These are phyloP conservation scores for Dryadomyces sulphureus DNA, from an alignment of 2,329 filamentous ascomycete species.

Conservation along the genomic window DNA sequence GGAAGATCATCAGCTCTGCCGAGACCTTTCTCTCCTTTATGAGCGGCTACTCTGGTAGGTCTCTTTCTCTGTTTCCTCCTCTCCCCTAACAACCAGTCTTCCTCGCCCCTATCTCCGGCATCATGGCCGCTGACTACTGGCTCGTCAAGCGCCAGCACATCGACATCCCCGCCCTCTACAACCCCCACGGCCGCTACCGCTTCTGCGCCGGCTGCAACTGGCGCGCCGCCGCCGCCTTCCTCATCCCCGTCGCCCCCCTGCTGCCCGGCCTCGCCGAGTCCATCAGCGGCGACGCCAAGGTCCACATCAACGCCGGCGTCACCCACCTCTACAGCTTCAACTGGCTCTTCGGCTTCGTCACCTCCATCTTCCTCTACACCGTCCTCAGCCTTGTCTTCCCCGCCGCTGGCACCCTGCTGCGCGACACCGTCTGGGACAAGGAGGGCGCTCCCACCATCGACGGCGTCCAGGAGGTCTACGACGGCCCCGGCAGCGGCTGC, in stretches of 20 bases:
- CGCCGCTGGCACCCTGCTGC: slow-evolving; percentile 31
- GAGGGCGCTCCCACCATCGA: slow-evolving; percentile 9
- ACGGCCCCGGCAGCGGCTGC: background rate
- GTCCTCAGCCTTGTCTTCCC: slow-evolving; percentile 32
- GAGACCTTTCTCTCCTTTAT: slow-evolving; percentile 49
- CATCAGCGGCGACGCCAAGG: slow-evolving; percentile 7
- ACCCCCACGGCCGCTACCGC: slow-evolving; percentile 24
- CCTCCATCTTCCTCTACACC: slow-evolving; percentile 40
- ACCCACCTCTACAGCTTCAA: slow-evolving; percentile 46
- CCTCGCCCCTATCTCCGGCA: slow-evolving; percentile 25
- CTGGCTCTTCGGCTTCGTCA: slow-evolving; percentile 49
- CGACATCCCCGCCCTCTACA: slow-evolving; percentile 27
- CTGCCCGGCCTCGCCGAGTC: slow-evolving; percentile 17
- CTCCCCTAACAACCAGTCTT: slow-evolving; percentile 12
- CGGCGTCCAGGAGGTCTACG: slow-evolving; percentile 11
- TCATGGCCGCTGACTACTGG: slow-evolving; percentile 26
- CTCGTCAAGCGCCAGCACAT: slow-evolving; percentile 20
- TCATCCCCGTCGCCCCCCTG: slow-evolving; percentile 16
- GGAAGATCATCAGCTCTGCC: slow-evolving; percentile 49
- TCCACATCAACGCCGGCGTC: slow-evolving; percentile 23
- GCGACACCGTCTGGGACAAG: slow-evolving; percentile 22
- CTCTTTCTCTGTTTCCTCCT: background rate
- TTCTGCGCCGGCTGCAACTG: slow-evolving; percentile 16
- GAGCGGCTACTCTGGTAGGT: slow-evolving; percentile 34
- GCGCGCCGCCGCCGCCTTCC: slow-evolving; percentile 12